Conservation (phyloP, 2,329 filamentous ascomycete species). For the Hypoxylon sp. region DNA sequence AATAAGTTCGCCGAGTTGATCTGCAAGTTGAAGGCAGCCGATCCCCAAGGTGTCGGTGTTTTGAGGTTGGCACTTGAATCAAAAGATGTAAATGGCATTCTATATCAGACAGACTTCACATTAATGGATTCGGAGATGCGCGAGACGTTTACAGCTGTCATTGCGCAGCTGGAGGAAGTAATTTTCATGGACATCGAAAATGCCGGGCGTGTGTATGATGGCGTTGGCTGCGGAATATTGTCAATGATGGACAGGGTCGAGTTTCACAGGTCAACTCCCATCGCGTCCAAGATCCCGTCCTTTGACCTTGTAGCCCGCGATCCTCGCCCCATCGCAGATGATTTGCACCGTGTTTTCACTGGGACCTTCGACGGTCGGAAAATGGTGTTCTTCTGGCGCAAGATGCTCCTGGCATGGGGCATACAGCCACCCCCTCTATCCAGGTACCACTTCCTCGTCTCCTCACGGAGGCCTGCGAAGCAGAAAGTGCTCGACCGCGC, state of each 20-base stretch:
- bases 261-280: not conserved
- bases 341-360: not conserved
- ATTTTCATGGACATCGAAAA: not conserved
- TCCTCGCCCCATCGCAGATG: slow-evolving; percentile 4
- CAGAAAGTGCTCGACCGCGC: slow-evolving; percentile 1
- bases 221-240: not conserved
- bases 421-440: not conserved
- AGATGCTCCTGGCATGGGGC: too few species aligned
- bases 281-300: slow-evolving; percentile 3
- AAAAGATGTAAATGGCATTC: not conserved
- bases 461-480: not conserved
- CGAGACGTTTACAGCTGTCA: not conserved
- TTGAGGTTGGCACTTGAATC: not conserved
- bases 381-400: not conserved
- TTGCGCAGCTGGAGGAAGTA: slow-evolving; percentile 1
- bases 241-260: not conserved
- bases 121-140: not conserved
- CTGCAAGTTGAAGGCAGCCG: not conserved
- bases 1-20: not conserved
- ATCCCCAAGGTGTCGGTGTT: slow-evolving; percentile 2
- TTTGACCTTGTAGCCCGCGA: slow-evolving; percentile 4
- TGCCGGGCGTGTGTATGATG: not conserved
- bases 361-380: not conserved
- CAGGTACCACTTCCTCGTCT: not conserved
- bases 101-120: not conserved